Evolutionary conservation across 2,329 filamentous ascomycete species (phyloP).

Genomic region (Talaromyces sp.): DNA sequence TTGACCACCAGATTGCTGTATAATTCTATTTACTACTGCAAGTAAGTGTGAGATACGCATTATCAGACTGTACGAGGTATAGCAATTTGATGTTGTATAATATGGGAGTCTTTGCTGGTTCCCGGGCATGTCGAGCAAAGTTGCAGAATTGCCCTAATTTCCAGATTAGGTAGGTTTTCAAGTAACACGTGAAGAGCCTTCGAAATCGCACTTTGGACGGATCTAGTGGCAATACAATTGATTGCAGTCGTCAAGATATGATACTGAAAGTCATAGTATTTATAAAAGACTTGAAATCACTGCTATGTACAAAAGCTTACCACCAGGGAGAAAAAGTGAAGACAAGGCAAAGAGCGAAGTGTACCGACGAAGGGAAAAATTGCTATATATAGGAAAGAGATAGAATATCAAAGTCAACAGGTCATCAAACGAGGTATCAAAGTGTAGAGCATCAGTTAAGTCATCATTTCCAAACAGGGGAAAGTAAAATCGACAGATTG

Average conservation of each 20-base stretch:
- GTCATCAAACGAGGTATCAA: slow-evolving; percentile 9
- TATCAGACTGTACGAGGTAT: neutral
- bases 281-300: neutral
- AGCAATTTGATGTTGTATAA: neutral
- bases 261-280: neutral
- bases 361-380: neutral
- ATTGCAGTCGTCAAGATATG: neutral
- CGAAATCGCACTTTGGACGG: neutral
- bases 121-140: neutral
- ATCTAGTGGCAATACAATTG: neutral
- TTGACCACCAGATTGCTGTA: neutral
- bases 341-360: neutral
- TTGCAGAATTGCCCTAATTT: neutral
- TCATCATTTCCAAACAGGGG: neutral
- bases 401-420: neutral
- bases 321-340: neutral
- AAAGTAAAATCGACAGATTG: slow-evolving; percentile 7
- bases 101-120: neutral
- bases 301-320: neutral
- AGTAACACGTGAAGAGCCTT: neutral
- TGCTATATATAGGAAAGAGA: neutral
- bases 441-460: neutral
- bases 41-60: neutral
- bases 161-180: neutral
- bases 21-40: neutral